Evolutionary conservation across 257 asterid genomes (phyloP), one percentile per base, ranked within the genome.

Genomic region (Agastache rugosa): DNA sequence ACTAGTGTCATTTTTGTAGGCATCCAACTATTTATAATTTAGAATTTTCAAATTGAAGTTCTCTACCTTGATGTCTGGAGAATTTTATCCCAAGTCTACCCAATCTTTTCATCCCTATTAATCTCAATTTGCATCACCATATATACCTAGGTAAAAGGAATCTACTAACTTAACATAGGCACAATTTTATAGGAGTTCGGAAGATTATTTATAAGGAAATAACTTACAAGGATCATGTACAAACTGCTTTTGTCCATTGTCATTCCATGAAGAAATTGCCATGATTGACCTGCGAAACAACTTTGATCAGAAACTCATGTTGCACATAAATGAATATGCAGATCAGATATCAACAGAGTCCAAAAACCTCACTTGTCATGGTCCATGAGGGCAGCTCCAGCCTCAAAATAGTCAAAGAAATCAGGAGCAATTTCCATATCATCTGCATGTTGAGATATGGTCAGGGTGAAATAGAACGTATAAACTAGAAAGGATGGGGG

Each of bases 241-340:
- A 77, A 85, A 95, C 80, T 95, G 96, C 82, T 76, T 87, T 80
- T 95, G 99, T 55, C 99, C 99, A 77, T 95, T 95, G 87, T 95
- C 99, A 86, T 95, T 95, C 99, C 99, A 92, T 35, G 99, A 95
- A 31, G 99, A 95, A 78, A 95, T 83, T 54, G 97, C 99, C 98
- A 95, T 84, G 67, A 95, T 89, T 78, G 99, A 89, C 86, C 99
- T 92, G 80, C 27, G 29, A 44, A 63, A 78, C 48, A 77, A n/a
- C 59, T 66, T 14, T 12, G 65, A 37, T 73, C 19, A 79, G 74
- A 54, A 47, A 69, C 62, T 23, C 62, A 42, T 44, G 22, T 53
- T 29, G 66, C 23, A 66, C 69, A 63, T 51, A 59, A 39, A 64
- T 42, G 73, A 34, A 76, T 50, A 72, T 16, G 16, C 29, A 60